Evolutionary conservation across 495 filamentous ascomycete species (phyloP).

Genomic region (Choiromyces venosus): DNA sequence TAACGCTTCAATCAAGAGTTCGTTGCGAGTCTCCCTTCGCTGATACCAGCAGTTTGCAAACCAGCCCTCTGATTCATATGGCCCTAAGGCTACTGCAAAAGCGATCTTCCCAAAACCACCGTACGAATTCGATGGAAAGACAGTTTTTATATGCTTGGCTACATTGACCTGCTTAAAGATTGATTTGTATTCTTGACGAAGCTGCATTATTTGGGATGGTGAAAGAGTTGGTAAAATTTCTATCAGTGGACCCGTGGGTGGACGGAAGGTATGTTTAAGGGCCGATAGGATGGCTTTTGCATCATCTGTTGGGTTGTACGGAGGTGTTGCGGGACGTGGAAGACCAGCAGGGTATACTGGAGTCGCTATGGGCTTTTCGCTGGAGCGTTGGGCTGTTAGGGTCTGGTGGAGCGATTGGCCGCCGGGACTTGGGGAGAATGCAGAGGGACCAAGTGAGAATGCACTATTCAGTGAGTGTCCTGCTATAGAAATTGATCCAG

Average conservation of each 20-base stretch:
- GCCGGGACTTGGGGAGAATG: conserved; percentile 37
- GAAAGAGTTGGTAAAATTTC: conserved; percentile 77
- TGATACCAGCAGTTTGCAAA: conserved; percentile 99
- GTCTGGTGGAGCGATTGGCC: conserved; percentile 29
- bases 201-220: conserved; percentile 75
- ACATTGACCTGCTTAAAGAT: conserved; percentile 86
- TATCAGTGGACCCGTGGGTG: conserved; percentile 65
- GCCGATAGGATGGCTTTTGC: conserved; percentile 69
- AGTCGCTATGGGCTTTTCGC: conserved; percentile 12
- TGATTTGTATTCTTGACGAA: conserved; percentile 83
- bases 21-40: conserved; percentile 70
- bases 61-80: conserved; percentile 91
- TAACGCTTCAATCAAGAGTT: conserved; percentile 85
- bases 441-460: conserved; percentile 35
- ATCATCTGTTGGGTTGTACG: conserved; percentile 73
- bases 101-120: conserved; percentile 73
- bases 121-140: conserved; percentile 62
- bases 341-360: conserved; percentile 44
- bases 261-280: conserved; percentile 61
- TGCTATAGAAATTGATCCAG: conserved; percentile 19
- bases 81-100: conserved; percentile 83
- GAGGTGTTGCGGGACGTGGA: conserved; percentile 44
- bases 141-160: conserved; percentile 87
- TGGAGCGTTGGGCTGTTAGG: conserved; percentile 45
- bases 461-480: conserved; percentile 16